phyloP scores from a whole-genome alignment of 495 filamentous ascomycete species.

The Durotheca rogersii region DNA sequence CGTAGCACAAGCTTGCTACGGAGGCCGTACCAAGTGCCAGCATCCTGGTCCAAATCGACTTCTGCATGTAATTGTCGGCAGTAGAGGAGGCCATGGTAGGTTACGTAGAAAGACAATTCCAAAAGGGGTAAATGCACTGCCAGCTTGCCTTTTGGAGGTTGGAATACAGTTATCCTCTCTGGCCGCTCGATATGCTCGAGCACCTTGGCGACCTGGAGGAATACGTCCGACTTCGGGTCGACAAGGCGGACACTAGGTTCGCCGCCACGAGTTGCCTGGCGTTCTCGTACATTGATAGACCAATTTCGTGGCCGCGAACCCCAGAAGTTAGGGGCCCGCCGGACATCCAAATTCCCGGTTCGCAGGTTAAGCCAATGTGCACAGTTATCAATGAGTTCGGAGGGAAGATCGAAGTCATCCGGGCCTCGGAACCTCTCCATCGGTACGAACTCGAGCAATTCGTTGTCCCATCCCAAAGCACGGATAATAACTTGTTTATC shows the following conservation, averaged over 20 bases:
- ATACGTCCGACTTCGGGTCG: constrained; percentile 33
- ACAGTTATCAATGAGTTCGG: constrained; percentile 46
- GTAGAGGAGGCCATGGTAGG: constrained; percentile 39
- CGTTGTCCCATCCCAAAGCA: constrained; percentile 13
- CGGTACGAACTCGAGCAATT: constrained; percentile 42
- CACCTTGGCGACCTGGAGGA: constrained; percentile 35
- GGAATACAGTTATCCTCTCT: constrained; percentile 39
- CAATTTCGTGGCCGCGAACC: constrained; percentile 28
- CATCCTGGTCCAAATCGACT: constrained; percentile 54
- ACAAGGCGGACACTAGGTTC: constrained; percentile 21
- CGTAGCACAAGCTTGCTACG: constrained; percentile 48
- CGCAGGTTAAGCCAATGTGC: constrained; percentile 61
- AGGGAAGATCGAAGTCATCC: constrained; percentile 50
- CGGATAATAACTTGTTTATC: constrained; percentile 41
- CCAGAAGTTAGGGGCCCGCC: constrained; percentile 49
- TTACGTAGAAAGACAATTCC: constrained; percentile 44
- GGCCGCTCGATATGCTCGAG: constrained; percentile 39
- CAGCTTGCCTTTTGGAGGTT: constrained; percentile 30
- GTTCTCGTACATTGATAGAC: constrained; percentile 30
- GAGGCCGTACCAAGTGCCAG: constrained; percentile 55
- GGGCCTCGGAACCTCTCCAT: constrained; percentile 25
- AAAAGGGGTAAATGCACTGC: constrained; percentile 37
- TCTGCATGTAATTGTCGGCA: constrained; percentile 44
- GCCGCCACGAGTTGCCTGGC: constrained; percentile 24
- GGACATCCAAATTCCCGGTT: constrained; percentile 51